Percentiles rank a stretch among this genome's conserved stretches.
Evolutionary conservation across 2,329 filamentous ascomycete species (phyloP).

Genomic region (Aspergillus puulaauensis): DNA sequence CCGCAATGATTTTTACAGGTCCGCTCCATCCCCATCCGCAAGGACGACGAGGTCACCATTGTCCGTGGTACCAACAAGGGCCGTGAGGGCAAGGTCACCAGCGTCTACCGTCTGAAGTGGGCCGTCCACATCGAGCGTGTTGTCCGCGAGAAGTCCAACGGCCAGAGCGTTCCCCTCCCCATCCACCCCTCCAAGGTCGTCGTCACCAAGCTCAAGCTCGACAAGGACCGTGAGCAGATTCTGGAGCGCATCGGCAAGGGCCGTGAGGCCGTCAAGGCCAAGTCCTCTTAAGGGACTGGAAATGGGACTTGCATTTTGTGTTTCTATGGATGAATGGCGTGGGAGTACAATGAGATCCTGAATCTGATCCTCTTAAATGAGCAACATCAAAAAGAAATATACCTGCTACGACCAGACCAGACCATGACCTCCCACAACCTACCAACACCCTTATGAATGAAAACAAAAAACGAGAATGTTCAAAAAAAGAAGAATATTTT

Average conservation of each 20-base stretch:
- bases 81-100: constrained; percentile 96
- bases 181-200: constrained; percentile 96
- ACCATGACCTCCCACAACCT: background rate
- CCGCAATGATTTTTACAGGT: constrained; percentile 55
- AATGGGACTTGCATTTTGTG: constrained; percentile 1
- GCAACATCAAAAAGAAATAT: constrained; percentile 15
- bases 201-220: constrained; percentile 97
- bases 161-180: constrained; percentile 91
- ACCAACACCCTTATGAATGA: constrained; percentile 16
- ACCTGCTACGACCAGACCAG: constrained; percentile 17
- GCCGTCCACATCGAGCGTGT: constrained; percentile 96
- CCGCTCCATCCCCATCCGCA: constrained; percentile 93
- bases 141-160: constrained; percentile 94
- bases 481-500: constrained; percentile 4
- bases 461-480: constrained; percentile 9
- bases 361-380: constrained; percentile 18
- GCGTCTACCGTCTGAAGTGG: constrained; percentile 98
- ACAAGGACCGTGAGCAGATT: constrained; percentile 53
- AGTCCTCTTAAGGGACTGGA: constrained; percentile 57
- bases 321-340: constrained; percentile 15
- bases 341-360: constrained; percentile 13
- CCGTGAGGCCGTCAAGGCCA: constrained; percentile 40
- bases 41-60: constrained; percentile 93
- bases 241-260: constrained; percentile 49
- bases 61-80: constrained; percentile 95